Percentiles rank a stretch among this genome's conserved stretches.
Conservation (phyloP, 2,329 filamentous ascomycete species). For the Neopestalotiopsis rosae region DNA sequence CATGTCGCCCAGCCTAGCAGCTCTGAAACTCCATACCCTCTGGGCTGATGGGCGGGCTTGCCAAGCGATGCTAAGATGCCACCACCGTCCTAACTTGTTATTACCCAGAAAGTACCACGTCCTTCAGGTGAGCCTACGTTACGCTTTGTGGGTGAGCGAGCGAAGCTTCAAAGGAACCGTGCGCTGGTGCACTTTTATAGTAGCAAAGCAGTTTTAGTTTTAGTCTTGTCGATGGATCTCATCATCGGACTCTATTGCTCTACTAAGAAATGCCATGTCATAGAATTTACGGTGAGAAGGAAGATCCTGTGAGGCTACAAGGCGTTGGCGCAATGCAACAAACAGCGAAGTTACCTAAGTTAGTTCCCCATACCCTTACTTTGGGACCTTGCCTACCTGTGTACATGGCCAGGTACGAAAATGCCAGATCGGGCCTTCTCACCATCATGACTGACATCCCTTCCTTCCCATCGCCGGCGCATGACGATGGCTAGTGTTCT, state of each 20-base stretch:
- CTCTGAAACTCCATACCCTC: background rate
- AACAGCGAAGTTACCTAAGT: background rate
- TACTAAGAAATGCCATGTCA: background rate
- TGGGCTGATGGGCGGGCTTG: constrained; percentile 10
- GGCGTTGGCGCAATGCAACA: background rate
- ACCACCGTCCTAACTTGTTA: background rate
- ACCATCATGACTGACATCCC: background rate
- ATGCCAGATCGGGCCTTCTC: constrained; percentile 12
- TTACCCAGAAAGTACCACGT: constrained; percentile 3
- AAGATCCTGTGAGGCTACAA: background rate
- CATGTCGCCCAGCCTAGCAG: constrained; percentile 14
- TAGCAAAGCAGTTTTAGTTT: background rate
- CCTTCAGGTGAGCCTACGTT: constrained; percentile 8
- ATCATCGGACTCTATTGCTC: background rate
- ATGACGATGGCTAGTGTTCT: constrained; percentile 9
- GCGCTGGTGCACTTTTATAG: background rate
- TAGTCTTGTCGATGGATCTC: background rate
- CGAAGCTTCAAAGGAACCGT: background rate
- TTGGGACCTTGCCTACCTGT: too few species aligned
- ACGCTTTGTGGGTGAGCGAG: background rate
- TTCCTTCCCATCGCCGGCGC: background rate
- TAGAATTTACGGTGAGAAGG: background rate
- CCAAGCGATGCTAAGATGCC: constrained; percentile 10
- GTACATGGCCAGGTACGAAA: background rate
- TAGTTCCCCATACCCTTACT: too few species aligned